Conservation (phyloP, 495 filamentous ascomycete species). For the Aspergillus cavernicola region DNA sequence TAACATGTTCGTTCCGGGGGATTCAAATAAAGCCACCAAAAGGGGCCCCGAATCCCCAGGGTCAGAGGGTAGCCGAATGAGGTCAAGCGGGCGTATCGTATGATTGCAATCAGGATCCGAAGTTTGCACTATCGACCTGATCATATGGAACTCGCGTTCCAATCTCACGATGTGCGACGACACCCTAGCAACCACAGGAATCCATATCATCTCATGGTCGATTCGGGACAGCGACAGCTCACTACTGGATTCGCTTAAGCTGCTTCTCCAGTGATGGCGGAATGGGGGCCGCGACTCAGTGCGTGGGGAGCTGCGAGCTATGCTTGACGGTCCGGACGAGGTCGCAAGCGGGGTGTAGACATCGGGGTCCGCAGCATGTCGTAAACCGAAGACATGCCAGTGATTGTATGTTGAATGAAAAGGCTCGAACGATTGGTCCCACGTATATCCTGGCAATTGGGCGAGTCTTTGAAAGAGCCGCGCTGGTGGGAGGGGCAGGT, state of each 20-base stretch:
- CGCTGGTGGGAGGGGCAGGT: constrained; percentile 63
- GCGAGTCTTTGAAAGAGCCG: constrained; percentile 69
- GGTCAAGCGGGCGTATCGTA: constrained; percentile 70
- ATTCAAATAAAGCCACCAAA: constrained; percentile 72
- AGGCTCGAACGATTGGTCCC: constrained; percentile 66
- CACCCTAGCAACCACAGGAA: constrained; percentile 66
- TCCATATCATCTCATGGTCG: constrained; percentile 42
- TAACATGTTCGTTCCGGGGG: constrained; percentile 71
- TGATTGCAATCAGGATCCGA: constrained; percentile 71
- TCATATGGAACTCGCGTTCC: constrained; percentile 80
- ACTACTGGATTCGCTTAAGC: constrained; percentile 49
- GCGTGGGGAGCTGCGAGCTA: constrained; percentile 45
- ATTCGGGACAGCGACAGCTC: constrained; percentile 38
- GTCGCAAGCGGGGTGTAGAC: constrained; percentile 43
- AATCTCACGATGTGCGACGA: constrained; percentile 76
- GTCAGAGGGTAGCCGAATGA: constrained; percentile 60
- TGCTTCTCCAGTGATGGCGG: constrained; percentile 37
- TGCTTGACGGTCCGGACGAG: constrained; percentile 42
- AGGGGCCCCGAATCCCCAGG: constrained; percentile 61
- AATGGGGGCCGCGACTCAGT: constrained; percentile 35
- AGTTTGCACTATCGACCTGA: constrained; percentile 62
- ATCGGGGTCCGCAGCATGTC: constrained; percentile 39
- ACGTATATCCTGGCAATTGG: constrained; percentile 69
- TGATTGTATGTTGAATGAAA: constrained; percentile 81
- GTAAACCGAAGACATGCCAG: constrained; percentile 60